Percentiles rank a stretch among this genome's conserved stretches.
These are phyloP conservation scores for Fusarium domesticum DNA, from an alignment of 2,329 filamentous ascomycete genomes.

Conservation along the genomic window DNA sequence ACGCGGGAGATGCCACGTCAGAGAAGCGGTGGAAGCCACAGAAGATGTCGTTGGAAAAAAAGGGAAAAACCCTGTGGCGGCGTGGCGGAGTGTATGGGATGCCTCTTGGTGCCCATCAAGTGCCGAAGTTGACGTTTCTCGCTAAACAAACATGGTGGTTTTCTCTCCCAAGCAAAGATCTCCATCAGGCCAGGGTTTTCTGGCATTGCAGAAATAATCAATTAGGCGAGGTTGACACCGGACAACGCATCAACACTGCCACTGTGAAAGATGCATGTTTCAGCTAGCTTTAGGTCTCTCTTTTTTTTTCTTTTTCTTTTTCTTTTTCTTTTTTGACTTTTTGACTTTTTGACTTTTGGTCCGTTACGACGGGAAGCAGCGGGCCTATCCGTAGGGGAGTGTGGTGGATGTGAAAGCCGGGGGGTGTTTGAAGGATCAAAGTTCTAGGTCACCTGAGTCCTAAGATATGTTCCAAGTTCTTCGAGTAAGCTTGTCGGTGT, in stretches of 20 bases:
- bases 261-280: slow-evolving; percentile 22
- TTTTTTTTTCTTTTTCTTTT: too few species aligned
- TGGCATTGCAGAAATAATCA: background rate
- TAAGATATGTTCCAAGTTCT: background rate
- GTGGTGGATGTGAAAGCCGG: slow-evolving; percentile 2
- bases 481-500: background rate
- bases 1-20: slow-evolving; percentile 44
- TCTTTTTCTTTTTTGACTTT: too few species aligned
- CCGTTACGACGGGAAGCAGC: slow-evolving; percentile 7
- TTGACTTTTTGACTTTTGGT: slow-evolving; percentile 7
- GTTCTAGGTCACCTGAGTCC: background rate
- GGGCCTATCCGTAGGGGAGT: slow-evolving; percentile 13
- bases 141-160: too few species aligned
- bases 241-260: slow-evolving; percentile 28
- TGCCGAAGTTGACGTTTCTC: background rate
- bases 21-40: slow-evolving; percentile 28
- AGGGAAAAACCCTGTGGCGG: slow-evolving; percentile 21
- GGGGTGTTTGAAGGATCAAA: background rate
- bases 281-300: slow-evolving; percentile 13
- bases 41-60: slow-evolving; percentile 31
- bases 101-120: slow-evolving; percentile 24
- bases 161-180: slow-evolving; percentile 1
- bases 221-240: slow-evolving; percentile 21
- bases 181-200: too few species aligned
- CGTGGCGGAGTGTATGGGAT: slow-evolving; percentile 41